Conservation (phyloP, 305 asterid genomes). For the Fraxinus platypoda region DNA sequence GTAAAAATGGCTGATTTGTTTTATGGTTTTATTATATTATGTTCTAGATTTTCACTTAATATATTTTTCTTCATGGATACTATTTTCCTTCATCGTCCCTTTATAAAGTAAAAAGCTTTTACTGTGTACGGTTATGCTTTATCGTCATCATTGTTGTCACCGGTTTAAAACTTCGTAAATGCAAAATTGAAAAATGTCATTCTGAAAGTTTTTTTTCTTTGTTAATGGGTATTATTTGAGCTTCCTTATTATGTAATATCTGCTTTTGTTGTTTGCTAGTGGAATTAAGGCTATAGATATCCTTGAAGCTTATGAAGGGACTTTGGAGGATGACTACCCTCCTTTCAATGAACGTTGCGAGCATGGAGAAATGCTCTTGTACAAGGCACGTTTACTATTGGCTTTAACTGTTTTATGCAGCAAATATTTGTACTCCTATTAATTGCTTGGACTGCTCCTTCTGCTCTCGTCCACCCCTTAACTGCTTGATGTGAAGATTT, state of each 20-base stretch:
- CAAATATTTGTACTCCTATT: slow-evolving; percentile 12
- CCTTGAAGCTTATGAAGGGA: slow-evolving; percentile 99
- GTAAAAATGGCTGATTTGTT: neutral
- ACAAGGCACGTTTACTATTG: slow-evolving; percentile 59
- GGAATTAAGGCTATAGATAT: slow-evolving; percentile 90
- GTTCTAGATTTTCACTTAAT: neutral
- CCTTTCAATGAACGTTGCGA: slow-evolving; percentile 94
- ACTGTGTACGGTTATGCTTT: neutral
- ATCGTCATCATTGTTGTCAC: neutral
- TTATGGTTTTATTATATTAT: neutral
- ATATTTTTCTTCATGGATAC: neutral
- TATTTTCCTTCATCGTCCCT: neutral
- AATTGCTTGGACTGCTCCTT: slow-evolving; percentile 17
- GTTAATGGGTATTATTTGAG: slow-evolving; percentile 22
- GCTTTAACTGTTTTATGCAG: slow-evolving; percentile 6
- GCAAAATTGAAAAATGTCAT: neutral
- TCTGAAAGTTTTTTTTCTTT: neutral
- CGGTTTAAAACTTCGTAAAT: neutral
- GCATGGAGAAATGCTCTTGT: slow-evolving; percentile 94
- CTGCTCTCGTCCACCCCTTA: slow-evolving; percentile 4
- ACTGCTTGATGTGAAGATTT: slow-evolving; percentile 26
- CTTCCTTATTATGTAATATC: slow-evolving; percentile 24
- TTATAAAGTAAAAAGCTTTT: neutral
- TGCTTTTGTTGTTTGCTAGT: slow-evolving; percentile 42
- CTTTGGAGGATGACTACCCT: slow-evolving; percentile 94